Conservation (phyloP, 805 yeast genomes). For the Kazachstania africana region DNA sequence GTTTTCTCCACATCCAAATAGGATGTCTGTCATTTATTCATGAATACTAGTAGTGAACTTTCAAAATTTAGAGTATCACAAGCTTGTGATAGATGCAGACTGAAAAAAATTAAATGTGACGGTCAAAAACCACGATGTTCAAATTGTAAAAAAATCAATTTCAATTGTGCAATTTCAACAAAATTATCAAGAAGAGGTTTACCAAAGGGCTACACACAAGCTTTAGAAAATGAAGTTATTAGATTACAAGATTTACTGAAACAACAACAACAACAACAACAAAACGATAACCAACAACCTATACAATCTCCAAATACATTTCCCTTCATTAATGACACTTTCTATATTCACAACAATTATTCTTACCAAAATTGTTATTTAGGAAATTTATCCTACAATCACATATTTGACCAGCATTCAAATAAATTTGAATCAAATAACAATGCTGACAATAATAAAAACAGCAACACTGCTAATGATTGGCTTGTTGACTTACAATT, state of each 20-base stretch:
- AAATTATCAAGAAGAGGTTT: slow-evolving; percentile 65
- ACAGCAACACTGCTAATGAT: neutral
- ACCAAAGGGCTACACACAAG: slow-evolving; percentile 74
- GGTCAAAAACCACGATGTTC: slow-evolving; percentile 47
- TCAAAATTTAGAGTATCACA: slow-evolving; percentile 60
- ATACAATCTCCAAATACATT: slow-evolving; percentile 2
- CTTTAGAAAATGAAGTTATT: slow-evolving; percentile 50
- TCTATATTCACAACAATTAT: slow-evolving; percentile 15
- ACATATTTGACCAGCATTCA: slow-evolving; percentile 1
- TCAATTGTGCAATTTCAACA: slow-evolving; percentile 61
- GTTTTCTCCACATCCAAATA: too few species aligned
- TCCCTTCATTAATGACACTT: slow-evolving; percentile 20
- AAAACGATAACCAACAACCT: neutral
- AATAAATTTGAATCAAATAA: neutral
- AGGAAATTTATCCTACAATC: slow-evolving; percentile 20
- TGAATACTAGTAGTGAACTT: too few species aligned
- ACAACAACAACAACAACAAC: neutral
- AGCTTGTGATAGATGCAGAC: slow-evolving; percentile 76
- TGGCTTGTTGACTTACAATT: neutral
- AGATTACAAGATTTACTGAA: slow-evolving; percentile 37
- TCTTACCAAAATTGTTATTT: slow-evolving; percentile 6
- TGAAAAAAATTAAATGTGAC: slow-evolving; percentile 33
- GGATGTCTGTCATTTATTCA: too few species aligned
- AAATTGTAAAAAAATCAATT: slow-evolving; percentile 53
- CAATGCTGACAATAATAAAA: neutral